Percentiles rank a stretch among this genome's conserved stretches.
phyloP scores from a whole-genome alignment of 768 basidiomycete species.

The Pholiota microspora region DNA sequence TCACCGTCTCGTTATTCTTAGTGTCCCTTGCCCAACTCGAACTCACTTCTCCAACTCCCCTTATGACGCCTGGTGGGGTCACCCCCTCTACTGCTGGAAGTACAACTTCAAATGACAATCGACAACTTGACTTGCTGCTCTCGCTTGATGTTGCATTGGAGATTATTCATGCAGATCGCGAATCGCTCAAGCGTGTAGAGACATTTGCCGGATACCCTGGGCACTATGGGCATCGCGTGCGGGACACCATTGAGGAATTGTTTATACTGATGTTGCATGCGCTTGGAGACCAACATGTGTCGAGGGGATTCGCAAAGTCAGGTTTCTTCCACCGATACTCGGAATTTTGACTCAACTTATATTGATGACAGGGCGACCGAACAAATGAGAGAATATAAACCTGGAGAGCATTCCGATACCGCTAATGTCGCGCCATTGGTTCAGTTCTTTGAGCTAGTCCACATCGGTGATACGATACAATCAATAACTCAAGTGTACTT shows the following conservation, averaged over 20 bases:
- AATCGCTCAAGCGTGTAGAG: constrained; percentile 88
- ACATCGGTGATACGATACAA: constrained; percentile 96
- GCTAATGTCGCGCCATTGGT: constrained; percentile 88
- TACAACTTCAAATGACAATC: constrained; percentile 9
- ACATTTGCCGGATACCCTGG: constrained; percentile 89
- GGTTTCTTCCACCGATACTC: constrained; percentile 27
- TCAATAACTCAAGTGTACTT: constrained; percentile 98
- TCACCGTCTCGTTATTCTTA: background rate
- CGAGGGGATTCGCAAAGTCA: constrained; percentile 74
- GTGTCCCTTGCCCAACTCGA: constrained; percentile 12
- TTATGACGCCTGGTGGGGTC: constrained; percentile 9
- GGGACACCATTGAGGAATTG: constrained; percentile 91
- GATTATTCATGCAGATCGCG: constrained; percentile 90
- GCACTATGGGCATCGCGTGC: constrained; percentile 80
- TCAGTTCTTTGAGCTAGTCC: constrained; percentile 97
- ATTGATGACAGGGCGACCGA: constrained; percentile 68
- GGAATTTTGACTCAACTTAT: too few species aligned
- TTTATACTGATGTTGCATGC: constrained; percentile 84
- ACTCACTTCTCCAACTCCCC: constrained; percentile 16
- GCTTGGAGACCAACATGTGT: constrained; percentile 75
- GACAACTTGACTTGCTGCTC: constrained; percentile 79
- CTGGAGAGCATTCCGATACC: constrained; percentile 79
- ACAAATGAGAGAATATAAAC: constrained; percentile 88
- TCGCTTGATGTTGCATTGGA: constrained; percentile 90
- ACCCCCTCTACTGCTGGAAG: background rate